Evolutionary conservation across 106 monocot species (phyloP), one percentile per base, ranked within the genome.

Genomic region (Dioscorea alata): DNA sequence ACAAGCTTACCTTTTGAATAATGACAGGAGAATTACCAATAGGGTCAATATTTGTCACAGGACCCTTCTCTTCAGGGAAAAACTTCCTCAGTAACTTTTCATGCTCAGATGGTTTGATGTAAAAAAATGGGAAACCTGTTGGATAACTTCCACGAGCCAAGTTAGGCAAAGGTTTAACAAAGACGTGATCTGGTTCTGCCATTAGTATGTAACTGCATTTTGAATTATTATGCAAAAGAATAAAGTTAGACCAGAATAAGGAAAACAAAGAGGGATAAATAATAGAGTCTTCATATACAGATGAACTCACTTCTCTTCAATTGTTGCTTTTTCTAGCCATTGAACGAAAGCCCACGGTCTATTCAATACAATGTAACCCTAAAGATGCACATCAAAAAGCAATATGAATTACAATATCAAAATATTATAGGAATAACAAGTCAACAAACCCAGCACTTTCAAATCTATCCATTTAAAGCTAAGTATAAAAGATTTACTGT

Each of bases 321-420:
- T 94, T 2, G 60, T 69, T 49, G 87, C 90, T 68, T 81, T 94
- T 72, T 79, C 80, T 51, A 94, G 80, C 94, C 94, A 94, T 70
- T 94, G 94, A 21, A 94, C 94, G 62, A 94, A 94, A 0, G 94
- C 94, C 94, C 94, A 94, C 23, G 94, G 94, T 78, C 94, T 90
- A 71, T 94, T 94, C 64, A 94, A 76, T 9, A 94, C 94, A 77
- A 94, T 80, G 67, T 94, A 94, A 24, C 94, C 94, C 94, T 94
- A 75, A 16, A 23, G 73, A 8, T 16, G 70, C 12, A 22, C 2
- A 8, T 3, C 21, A 18, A 18, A 33, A 18, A 57, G 20, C n/a
- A 18, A 35, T 59, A 12, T n/a, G 13, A 42, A 32, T 69, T 13
- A 24, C 6, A 69, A 48, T 4, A 33, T 24, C 31, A 42, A 42